These are phyloP conservation scores for Diutina rugosa DNA, from an alignment of 1,139 yeast genomes.

Conservation along the genomic window DNA sequence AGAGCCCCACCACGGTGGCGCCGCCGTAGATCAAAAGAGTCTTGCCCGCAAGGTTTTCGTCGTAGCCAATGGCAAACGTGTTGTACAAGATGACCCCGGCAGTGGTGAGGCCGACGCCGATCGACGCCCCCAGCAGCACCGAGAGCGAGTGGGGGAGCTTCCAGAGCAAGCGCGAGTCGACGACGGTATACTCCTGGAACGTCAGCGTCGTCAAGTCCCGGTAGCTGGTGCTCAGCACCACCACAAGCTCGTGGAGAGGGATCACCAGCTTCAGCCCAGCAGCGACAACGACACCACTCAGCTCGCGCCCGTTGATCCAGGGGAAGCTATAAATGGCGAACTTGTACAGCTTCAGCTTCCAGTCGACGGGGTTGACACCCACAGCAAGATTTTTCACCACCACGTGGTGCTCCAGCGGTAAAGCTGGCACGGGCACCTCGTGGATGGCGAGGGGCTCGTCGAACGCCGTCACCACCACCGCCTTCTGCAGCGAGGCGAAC, in stretches of 20 bases:
- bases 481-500: background rate
- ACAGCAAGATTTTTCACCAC: constrained; percentile 25
- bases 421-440: background rate
- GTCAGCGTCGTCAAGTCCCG: constrained; percentile 34
- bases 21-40: constrained; percentile 35
- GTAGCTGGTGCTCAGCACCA: constrained; percentile 31
- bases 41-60: constrained; percentile 6
- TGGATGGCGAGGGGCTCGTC: background rate
- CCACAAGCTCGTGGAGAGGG: constrained; percentile 9
- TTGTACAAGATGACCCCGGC: constrained; percentile 26
- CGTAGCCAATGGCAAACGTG: constrained; percentile 13
- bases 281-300: constrained; percentile 24
- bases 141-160: constrained; percentile 17
- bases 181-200: constrained; percentile 31
- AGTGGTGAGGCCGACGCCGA: constrained; percentile 36
- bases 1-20: constrained; percentile 32
- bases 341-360: constrained; percentile 36
- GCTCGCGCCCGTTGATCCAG: constrained; percentile 37
- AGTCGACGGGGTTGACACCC: constrained; percentile 36
- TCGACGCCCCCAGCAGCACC: constrained; percentile 28
- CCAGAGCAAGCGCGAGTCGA: constrained; percentile 32
- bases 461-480: background rate
- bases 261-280: constrained; percentile 13
- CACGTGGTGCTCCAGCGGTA: constrained; percentile 15
- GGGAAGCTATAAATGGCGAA: constrained; percentile 37